Base-by-base conservation (phyloP, 2,329 filamentous ascomycete genomes). In the Arthrocladium fulminans region DNA sequence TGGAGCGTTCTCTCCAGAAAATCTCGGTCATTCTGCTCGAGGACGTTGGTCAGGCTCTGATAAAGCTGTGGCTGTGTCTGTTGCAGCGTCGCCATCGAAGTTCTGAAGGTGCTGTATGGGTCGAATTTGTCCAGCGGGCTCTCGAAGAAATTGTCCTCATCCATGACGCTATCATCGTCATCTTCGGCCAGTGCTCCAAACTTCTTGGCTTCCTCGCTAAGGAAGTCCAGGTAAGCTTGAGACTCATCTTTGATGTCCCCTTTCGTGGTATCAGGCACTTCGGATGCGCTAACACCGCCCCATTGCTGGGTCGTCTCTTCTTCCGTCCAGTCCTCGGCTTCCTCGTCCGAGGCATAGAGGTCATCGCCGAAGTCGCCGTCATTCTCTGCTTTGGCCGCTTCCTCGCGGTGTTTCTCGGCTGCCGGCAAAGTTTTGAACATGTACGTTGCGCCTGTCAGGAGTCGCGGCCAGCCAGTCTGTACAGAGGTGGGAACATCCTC, bases 61-160 rank as follows among this genome's bases (percentile, higher is more conserved):
- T 97, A 98, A 57, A 95, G 83, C 57, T 89, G 84, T 13, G 90
- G 89, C 62, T 96, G 88, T 60, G 89, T 84, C 70, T 84, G 82
- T 77, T 96, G 88, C 63, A 97, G 79, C 67, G 79, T 88, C 94
- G 63, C 42, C 57, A 97, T 73, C 15, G 86, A 83, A 53, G 78
- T 75, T 64, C 88, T 84, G 77, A 98, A 96, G 53, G 95, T 73
- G 63, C 83, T 79, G 62, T 98, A 98, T 2, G 90, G 89, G 69
- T 98, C 92, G 53, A 98, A 77, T 70, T 92, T 92, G 67, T 98
- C 92, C 20, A 98, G 75, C 13, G 90, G 89, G 10, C 90, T 94
- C 67, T 98, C 92, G 2, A 98, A 79, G 45, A 97, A 74, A 51
- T 87, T 85, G 64, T 89, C 90, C 60, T 97, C 92, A 65, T 97